phyloP scores from a whole-genome alignment of 257 asterid genomes.

The Gardenia jasminoides region DNA sequence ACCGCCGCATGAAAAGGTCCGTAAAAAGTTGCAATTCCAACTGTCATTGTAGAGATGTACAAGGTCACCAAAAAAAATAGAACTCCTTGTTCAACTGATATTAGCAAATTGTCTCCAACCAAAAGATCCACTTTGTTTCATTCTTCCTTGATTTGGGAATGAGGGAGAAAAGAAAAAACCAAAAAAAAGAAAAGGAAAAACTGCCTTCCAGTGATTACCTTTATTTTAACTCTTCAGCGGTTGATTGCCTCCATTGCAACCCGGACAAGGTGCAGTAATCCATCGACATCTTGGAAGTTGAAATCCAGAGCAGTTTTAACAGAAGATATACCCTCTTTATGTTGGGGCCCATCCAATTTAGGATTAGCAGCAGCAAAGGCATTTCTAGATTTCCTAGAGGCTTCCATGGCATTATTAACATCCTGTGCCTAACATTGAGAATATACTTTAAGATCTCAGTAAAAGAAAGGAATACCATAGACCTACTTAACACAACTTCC shows the following conservation, averaged over 20 bases:
- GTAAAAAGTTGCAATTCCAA: conserved; percentile 21
- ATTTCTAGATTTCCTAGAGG: conserved; percentile 76
- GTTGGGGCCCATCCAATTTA: conserved; percentile 55
- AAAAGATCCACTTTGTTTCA: conserved; percentile 9
- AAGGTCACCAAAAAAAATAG: conserved; percentile 32
- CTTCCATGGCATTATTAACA: conserved; percentile 86
- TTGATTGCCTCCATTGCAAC: conserved; percentile 75
- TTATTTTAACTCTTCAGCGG: conserved; percentile 36
- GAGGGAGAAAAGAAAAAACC: conserved; percentile 20
- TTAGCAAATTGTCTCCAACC: conserved; percentile 15
- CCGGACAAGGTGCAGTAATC: conserved; percentile 82
- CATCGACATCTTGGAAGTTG: conserved; percentile 84
- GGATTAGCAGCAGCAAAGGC: conserved; percentile 73
- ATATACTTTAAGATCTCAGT: conserved; percentile 1
- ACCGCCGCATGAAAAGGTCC: conserved; percentile 14
- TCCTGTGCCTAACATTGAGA: conserved; percentile 69
- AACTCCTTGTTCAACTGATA: conserved; percentile 29
- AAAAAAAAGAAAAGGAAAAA: conserved; percentile 2
- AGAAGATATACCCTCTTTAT: conserved; percentile 53
- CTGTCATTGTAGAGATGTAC: conserved; percentile 52
- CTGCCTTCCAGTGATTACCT: conserved; percentile 20
- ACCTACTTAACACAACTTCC: background rate
- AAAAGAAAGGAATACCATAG: background rate
- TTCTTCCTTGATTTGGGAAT: conserved; percentile 23
- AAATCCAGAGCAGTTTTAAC: conserved; percentile 87